Conservation (phyloP, 1,284 basidiomycete genomes). For the Stygiomarasmius scandens region DNA sequence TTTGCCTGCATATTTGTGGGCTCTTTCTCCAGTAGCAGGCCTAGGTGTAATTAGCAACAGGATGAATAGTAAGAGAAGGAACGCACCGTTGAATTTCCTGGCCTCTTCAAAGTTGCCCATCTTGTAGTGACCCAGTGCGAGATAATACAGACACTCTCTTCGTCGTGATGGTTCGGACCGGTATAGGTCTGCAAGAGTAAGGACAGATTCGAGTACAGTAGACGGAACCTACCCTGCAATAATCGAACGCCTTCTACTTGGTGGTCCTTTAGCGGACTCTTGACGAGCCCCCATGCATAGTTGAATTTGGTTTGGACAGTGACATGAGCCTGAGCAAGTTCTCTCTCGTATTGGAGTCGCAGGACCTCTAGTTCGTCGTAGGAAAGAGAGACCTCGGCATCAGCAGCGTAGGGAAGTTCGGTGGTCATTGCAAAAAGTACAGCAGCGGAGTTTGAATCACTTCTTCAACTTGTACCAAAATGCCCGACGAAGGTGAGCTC, state of each 20-base stretch:
- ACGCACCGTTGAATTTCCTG: conserved; percentile 88
- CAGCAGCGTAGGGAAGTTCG: conserved; percentile 95
- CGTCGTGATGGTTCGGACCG: conserved; percentile 85
- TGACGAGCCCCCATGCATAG: conserved; percentile 95
- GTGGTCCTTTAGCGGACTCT: conserved; percentile 80
- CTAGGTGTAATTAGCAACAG: conserved; percentile 43
- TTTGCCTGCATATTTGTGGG: conserved; percentile 94
- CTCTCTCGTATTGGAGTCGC: conserved; percentile 86
- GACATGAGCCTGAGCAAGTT: conserved; percentile 82
- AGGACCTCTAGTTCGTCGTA: conserved; percentile 92
- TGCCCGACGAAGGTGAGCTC: conserved; percentile 48
- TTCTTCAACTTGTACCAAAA: conserved; percentile 12
- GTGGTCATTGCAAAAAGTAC: conserved; percentile 55
- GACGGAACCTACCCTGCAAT: conserved; percentile 74
- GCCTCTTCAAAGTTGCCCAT: conserved; percentile 96
- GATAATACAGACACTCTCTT: conserved; percentile 96
- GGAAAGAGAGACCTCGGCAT: conserved; percentile 86
- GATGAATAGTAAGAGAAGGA: conserved; percentile 8
- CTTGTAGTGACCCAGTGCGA: conserved; percentile 96
- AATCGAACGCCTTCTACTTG: conserved; percentile 91
- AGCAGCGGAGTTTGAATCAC: conserved; percentile 7
- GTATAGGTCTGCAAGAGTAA: conserved; percentile 77
- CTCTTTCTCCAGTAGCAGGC: conserved; percentile 89
- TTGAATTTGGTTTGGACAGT: conserved; percentile 98
- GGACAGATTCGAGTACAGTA: conserved; percentile 9